Evolutionary conservation across 2,329 filamentous ascomycete genomes (phyloP).

Genomic region (Colletotrichum musicola): DNA sequence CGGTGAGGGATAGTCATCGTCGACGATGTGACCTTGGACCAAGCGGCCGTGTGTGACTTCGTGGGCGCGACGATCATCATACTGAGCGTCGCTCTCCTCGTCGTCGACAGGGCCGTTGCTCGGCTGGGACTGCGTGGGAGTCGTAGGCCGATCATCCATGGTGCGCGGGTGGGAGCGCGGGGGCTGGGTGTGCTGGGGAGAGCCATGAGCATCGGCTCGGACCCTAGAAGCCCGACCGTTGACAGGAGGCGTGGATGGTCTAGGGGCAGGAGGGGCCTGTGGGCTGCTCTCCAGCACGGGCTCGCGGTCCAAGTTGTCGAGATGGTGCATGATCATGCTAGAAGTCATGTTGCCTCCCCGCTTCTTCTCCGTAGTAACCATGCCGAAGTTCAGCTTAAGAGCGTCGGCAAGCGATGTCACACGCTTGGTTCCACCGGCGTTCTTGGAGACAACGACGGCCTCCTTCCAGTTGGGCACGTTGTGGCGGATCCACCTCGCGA

Average conservation of each 20-base stretch:
- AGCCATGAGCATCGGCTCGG: slow-evolving; percentile 35
- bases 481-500: slow-evolving; percentile 93
- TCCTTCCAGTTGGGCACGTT: slow-evolving; percentile 91
- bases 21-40: slow-evolving; percentile 94
- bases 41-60: slow-evolving; percentile 94
- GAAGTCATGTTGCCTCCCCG: slow-evolving; percentile 76
- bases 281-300: slow-evolving; percentile 53
- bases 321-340: slow-evolving; percentile 80
- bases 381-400: slow-evolving; percentile 96
- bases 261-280: slow-evolving; percentile 42
- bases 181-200: slow-evolving; percentile 30
- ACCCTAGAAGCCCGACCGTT: slow-evolving; percentile 27
- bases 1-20: slow-evolving; percentile 90
- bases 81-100: slow-evolving; percentile 63
- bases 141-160: slow-evolving; percentile 32
- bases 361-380: slow-evolving; percentile 88
- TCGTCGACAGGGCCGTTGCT: slow-evolving; percentile 25
- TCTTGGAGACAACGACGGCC: slow-evolving; percentile 97
- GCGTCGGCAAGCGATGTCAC: slow-evolving; percentile 97
- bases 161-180: slow-evolving; percentile 44
- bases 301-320: slow-evolving; percentile 70
- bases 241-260: slow-evolving; percentile 32
- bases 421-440: slow-evolving; percentile 95
- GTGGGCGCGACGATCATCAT: slow-evolving; percentile 83
- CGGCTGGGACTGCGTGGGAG: slow-evolving; percentile 32